Conservation (phyloP, 306 rosid genomes). For the Phaseolus lunatus region DNA sequence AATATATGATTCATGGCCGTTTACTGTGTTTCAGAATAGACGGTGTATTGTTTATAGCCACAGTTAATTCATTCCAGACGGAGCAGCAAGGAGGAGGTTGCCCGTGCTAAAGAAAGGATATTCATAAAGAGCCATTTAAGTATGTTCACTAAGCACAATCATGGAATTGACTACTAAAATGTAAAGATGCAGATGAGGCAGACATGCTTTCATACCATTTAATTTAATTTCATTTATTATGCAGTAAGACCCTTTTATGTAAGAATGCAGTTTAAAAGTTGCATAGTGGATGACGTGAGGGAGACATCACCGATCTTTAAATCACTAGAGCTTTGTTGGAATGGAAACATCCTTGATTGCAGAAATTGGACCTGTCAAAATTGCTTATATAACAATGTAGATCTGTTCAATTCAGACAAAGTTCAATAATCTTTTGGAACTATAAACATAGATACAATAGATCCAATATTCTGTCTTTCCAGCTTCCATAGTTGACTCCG, state of each 20-base stretch:
- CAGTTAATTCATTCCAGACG: conserved; percentile 61
- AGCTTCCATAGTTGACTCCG: conserved; percentile 10
- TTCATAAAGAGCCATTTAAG: conserved; percentile 20
- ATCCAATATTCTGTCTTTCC: background rate
- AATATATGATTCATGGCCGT: too few relatives aligned
- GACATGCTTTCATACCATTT: conserved; percentile 39
- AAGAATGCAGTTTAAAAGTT: conserved; percentile 33
- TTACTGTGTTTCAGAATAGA: too few relatives aligned
- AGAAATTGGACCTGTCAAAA: background rate
- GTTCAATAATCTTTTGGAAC: background rate
- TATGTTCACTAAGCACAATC: conserved; percentile 31
- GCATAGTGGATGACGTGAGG: background rate
- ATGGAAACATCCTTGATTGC: conserved; percentile 17
- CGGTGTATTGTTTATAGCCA: too few relatives aligned
- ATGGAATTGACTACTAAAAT: conserved; percentile 33
- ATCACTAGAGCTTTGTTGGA: conserved; percentile 9
- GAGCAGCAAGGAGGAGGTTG: conserved; percentile 92
- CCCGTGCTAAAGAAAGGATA: conserved; percentile 62
- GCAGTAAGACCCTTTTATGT: conserved; percentile 28
- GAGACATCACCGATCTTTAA: background rate
- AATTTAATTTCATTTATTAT: conserved; percentile 9
- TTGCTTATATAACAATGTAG: background rate
- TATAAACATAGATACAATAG: background rate
- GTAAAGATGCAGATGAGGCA: conserved; percentile 31
- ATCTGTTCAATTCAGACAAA: conserved; percentile 2